These are phyloP conservation scores for Microdochium bolleyi DNA, from an alignment of 2,329 filamentous ascomycete species.

Conservation along the genomic window DNA sequence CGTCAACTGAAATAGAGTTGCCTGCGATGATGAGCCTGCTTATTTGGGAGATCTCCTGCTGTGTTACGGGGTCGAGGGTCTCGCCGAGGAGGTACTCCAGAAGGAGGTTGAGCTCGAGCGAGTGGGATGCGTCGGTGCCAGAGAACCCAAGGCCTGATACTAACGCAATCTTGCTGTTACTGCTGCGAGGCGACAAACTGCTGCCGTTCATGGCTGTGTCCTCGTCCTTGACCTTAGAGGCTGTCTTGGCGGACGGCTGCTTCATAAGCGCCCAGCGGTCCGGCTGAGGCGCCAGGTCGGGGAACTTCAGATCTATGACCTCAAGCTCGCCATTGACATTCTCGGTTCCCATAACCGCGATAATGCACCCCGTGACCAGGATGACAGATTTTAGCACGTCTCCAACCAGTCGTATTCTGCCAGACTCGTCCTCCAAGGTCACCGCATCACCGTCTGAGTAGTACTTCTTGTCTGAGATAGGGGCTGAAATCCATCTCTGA, in stretches of 20 bases:
- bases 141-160: constrained; percentile 84
- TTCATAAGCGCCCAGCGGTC: constrained; percentile 68
- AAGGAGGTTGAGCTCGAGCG: constrained; percentile 68
- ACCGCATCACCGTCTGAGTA: constrained; percentile 58
- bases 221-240: constrained; percentile 26
- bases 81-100: constrained; percentile 86
- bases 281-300: constrained; percentile 77
- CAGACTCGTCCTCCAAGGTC: constrained; percentile 94
- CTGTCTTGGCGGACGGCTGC: constrained; percentile 16
- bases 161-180: constrained; percentile 62
- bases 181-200: constrained; percentile 23
- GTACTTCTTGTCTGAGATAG: constrained; percentile 71
- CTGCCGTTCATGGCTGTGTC: constrained; percentile 47
- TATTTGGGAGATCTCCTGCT: constrained; percentile 57
- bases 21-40: constrained; percentile 85
- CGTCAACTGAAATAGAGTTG: constrained; percentile 61
- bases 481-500: constrained; percentile 83
- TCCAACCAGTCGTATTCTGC: constrained; percentile 74
- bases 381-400: constrained; percentile 57
- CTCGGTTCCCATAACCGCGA: constrained; percentile 92
- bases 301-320: constrained; percentile 80
- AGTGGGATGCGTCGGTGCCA: constrained; percentile 62
- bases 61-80: constrained; percentile 51
- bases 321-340: constrained; percentile 89
- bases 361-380: constrained; percentile 86